Evolutionary conservation across 441 rosid genomes (phyloP), one percentile per base, ranked within the genome.

Genomic region (Pelargonium fulgidum): DNA sequence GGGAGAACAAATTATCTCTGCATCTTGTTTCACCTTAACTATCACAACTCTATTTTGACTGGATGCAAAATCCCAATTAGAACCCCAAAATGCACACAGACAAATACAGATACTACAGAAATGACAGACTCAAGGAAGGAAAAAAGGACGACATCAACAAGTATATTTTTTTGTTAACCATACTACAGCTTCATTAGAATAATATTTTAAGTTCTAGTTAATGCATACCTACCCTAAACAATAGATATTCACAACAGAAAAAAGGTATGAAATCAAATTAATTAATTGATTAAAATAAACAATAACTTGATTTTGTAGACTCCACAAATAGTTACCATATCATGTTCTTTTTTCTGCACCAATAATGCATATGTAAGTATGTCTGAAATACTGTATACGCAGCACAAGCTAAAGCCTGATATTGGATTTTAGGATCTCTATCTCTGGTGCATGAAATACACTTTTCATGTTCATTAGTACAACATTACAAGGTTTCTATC

Each of bases 21-120:
- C 7, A 36, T 36, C 41, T 5, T 36, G 41, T 36, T 36, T 36
- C 14, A 48, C 54, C 54, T 13, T 48, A 48, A 13, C 54, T 12
- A 14, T 48, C 54, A 48, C 17, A 48, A 48, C 54, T 48, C 16
- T 11, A 12, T 48, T 48, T 13, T 48, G 16, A 48, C 54, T 13
- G 16, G 54, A 48, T 48, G 54, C 54, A 36, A 36, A 36, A 36
- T 36, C 41, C 41, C 41, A 48, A 48, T 13, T 13, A 11, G 16
- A 48, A 48, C n/a, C 54, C 54, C 54, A 48, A 48, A 48, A 48
- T 48, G 54, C 54, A n/a, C 54, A n/a, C 54, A 47, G 54, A 48
- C n/a, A 48, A 48, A 14, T 48, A 48, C 14, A 14, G 54, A 48
- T 48, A 48, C n/a, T 5, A 12, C 54, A 10, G 54, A 48, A 13